A percentile compares a stretch with the other conserved stretches of the same genome.
Evolutionary conservation across 306 rosid species (phyloP).

Genomic region (Trifolium pratense): DNA sequence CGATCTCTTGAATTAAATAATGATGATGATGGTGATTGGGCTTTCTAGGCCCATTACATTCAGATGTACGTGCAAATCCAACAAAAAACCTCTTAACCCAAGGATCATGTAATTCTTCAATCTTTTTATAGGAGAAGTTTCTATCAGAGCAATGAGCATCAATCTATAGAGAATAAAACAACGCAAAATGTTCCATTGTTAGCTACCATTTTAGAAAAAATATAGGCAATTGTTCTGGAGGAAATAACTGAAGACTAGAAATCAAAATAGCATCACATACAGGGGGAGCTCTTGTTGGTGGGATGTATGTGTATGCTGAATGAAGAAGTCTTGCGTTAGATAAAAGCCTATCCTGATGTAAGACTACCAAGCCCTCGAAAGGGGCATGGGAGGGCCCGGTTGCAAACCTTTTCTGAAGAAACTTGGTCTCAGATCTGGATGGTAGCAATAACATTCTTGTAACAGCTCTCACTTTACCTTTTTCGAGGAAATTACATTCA

Average conservation of each 20-base stretch:
- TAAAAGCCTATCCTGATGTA: constrained; percentile 71
- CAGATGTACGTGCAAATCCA: constrained; percentile 96
- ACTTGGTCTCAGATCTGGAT: constrained; percentile 57
- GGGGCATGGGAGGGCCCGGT: constrained; percentile 75
- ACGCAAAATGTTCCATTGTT: constrained; percentile 33
- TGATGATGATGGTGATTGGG: constrained; percentile 60
- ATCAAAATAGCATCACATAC: constrained; percentile 58
- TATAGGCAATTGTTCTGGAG: constrained; percentile 10
- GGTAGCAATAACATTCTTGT: constrained; percentile 86
- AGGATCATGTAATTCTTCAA: constrained; percentile 84
- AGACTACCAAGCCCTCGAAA: constrained; percentile 78
- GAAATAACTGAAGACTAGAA: constrained; percentile 13
- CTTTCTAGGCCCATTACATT: constrained; percentile 84
- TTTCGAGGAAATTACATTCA: constrained; percentile 59
- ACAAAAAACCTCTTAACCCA: constrained; percentile 88
- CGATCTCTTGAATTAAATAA: constrained; percentile 89
- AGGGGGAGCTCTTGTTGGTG: constrained; percentile 89
- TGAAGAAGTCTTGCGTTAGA: constrained; percentile 82
- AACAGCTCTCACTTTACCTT: constrained; percentile 77
- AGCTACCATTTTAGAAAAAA: constrained; percentile 13
- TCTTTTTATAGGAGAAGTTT: constrained; percentile 74
- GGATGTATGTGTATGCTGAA: constrained; percentile 85
- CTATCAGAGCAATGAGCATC: constrained; percentile 81
- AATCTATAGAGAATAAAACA: constrained; percentile 54
- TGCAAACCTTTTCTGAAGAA: constrained; percentile 57